phyloP scores from a whole-genome alignment of 2,329 filamentous ascomycete species.

The Rutstroemia sp. region DNA sequence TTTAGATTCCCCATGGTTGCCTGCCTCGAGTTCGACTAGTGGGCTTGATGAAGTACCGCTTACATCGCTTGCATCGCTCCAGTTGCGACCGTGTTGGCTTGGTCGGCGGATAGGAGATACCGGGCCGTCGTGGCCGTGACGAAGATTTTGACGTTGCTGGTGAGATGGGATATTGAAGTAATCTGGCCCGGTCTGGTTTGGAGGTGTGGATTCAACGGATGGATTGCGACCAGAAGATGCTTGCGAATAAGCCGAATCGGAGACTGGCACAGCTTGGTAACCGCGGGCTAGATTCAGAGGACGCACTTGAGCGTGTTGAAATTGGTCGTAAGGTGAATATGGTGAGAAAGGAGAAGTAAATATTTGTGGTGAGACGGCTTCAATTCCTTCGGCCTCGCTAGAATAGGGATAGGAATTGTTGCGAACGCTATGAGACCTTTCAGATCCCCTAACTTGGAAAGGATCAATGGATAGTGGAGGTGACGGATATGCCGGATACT shows the following conservation, averaged over 20 bases:
- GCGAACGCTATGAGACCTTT: constrained; percentile 7
- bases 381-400: neutral
- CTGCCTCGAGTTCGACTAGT: constrained; percentile 6
- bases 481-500: constrained; percentile 1
- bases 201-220: constrained; percentile 4
- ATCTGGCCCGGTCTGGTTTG: neutral
- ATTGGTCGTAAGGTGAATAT: neutral
- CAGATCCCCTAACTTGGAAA: constrained; percentile 22
- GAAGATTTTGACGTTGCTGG: constrained; percentile 1
- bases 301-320: neutral
- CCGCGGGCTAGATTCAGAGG: neutral
- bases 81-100: constrained; percentile 5
- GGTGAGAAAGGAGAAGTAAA: neutral
- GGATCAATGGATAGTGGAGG: constrained; percentile 24
- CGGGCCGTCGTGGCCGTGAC: neutral
- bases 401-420: constrained; percentile 12
- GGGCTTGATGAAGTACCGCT: neutral
- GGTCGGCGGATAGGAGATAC: neutral
- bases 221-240: neutral
- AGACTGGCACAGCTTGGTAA: constrained; percentile 4
- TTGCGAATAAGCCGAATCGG: constrained; percentile 5
- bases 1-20: constrained; percentile 2
- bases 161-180: constrained; percentile 6
- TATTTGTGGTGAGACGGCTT: constrained; percentile 17
- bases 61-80: constrained; percentile 8